Evolutionary conservation across 768 basidiomycete species (phyloP).

Genomic region (Kwoniella pini): DNA sequence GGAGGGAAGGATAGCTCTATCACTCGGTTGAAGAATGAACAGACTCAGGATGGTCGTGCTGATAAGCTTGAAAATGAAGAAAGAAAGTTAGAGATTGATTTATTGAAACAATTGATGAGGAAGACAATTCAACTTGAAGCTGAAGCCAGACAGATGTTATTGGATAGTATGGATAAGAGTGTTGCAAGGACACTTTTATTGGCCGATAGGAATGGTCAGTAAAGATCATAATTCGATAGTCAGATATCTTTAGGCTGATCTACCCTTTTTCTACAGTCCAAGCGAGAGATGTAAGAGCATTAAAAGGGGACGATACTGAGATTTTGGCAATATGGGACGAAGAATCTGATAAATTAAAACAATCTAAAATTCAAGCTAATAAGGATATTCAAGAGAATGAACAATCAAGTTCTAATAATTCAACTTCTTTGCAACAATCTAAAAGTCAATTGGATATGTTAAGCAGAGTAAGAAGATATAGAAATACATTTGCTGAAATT

Average conservation of each 20-base stretch:
- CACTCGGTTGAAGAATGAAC: background rate
- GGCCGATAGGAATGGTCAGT: conserved; percentile 51
- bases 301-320: conserved; percentile 37
- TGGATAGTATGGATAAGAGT: conserved; percentile 46
- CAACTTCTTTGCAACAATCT: background rate
- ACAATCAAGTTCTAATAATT: background rate
- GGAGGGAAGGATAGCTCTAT: background rate
- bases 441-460: conserved; percentile 24
- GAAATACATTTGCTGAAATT: conserved; percentile 50
- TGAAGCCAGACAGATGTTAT: conserved; percentile 45
- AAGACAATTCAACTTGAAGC: conserved; percentile 44
- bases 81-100: conserved; percentile 25
- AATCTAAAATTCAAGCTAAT: conserved; percentile 2
- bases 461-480: conserved; percentile 33
- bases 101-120: conserved; percentile 31
- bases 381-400: background rate
- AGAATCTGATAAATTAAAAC: conserved; percentile 4
- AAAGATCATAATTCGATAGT: background rate
- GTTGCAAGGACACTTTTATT: conserved; percentile 48
- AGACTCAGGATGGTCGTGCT: background rate
- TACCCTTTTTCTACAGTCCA: conserved; percentile 34
- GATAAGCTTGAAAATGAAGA: conserved; percentile 11
- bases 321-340: conserved; percentile 37
- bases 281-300: conserved; percentile 43
- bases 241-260: background rate